Evolutionary conservation across 2,329 filamentous ascomycete genomes (phyloP).

Genomic region (Ciborinia camelliae): DNA sequence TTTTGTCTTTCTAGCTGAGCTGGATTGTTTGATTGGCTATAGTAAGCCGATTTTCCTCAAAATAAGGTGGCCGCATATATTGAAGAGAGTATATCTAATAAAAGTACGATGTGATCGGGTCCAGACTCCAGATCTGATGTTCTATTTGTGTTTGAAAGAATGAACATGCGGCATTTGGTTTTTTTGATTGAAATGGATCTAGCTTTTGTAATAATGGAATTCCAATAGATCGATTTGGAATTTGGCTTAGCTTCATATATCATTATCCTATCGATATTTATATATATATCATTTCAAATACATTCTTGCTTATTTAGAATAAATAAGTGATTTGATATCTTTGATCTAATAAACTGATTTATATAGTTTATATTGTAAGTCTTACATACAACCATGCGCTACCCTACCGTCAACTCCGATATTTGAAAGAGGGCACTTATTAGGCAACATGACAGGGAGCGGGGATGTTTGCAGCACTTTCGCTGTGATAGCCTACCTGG

Average conservation of each 20-base stretch:
- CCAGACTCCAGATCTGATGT: not conserved
- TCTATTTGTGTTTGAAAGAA: conserved; percentile 7
- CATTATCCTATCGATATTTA: not conserved
- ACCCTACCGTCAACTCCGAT: not conserved
- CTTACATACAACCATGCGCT: not conserved
- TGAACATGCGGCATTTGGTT: conserved; percentile 1
- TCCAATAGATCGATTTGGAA: not conserved
- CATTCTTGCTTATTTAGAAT: not conserved
- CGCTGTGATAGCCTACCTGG: not conserved
- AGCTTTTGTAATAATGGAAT: not conserved
- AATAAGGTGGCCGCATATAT: not conserved
- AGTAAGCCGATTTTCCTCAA: not conserved
- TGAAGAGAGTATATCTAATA: not conserved
- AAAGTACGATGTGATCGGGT: not conserved
- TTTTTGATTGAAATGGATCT: not conserved
- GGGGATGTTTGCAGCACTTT: conserved; percentile 3
- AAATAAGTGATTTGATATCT: not conserved
- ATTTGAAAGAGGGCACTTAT: not conserved
- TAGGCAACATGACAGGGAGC: not conserved
- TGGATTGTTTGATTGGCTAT: conserved; percentile 1
- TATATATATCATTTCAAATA: too few relatives aligned
- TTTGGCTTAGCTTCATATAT: not conserved
- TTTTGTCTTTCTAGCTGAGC: not conserved
- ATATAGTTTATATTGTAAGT: not conserved
- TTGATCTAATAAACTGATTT: not conserved